Conservation (phyloP, 768 basidiomycete species). For the Suillus spraguei region DNA sequence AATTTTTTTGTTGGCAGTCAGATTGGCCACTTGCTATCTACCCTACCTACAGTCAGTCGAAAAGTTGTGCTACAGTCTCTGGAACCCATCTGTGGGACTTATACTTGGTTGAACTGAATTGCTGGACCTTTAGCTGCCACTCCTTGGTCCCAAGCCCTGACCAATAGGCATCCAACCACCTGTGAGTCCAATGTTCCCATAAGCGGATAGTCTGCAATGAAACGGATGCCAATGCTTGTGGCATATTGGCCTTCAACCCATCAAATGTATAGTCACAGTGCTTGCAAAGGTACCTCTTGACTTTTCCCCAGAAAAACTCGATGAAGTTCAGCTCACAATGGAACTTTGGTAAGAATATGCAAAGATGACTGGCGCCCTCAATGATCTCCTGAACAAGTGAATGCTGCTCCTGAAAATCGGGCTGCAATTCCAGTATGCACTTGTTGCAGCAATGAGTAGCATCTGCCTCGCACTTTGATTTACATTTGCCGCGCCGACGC, state of each 20-base stretch:
- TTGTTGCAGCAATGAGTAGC: neutral
- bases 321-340: too few species aligned
- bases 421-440: neutral
- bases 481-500: neutral
- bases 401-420: neutral
- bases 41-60: neutral
- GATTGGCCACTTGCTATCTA: neutral
- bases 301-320: too few species aligned
- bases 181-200: conserved; percentile 6
- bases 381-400: neutral
- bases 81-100: neutral
- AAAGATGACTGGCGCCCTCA: neutral
- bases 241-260: too few species aligned
- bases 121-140: conserved; percentile 14
- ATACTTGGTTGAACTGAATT: conserved; percentile 17
- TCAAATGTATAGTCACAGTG: too few species aligned
- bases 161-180: conserved; percentile 15
- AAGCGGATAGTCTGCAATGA: too few species aligned
- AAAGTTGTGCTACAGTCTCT: too few species aligned
- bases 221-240: too few species aligned
- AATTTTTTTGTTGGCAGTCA: neutral
- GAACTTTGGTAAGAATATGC: neutral
- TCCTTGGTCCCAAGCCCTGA: conserved; percentile 14
- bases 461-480: neutral
- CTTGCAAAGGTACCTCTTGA: too few species aligned